These are phyloP conservation scores for Globisporangium alternatum DNA, from an alignment of 352 stramenopile genomes.

Conservation along the genomic window DNA sequence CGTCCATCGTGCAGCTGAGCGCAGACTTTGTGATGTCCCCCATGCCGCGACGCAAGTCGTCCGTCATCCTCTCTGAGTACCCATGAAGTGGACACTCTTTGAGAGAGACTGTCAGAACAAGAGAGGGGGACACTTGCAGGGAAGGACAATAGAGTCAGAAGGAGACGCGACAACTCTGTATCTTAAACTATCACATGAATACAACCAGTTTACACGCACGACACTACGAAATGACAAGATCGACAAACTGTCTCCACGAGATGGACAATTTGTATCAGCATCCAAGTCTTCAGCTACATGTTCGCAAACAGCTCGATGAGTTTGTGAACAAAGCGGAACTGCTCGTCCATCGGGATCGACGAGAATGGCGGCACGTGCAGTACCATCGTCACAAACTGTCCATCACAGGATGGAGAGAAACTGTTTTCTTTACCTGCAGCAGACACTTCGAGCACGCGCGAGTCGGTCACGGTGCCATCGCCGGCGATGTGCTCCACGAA, in stretches of 20 bases:
- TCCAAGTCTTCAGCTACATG: not conserved
- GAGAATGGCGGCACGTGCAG: conserved; percentile 4
- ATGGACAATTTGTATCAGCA: not conserved
- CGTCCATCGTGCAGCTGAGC: conserved; percentile 36
- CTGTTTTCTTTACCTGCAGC: not conserved
- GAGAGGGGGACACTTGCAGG: not conserved
- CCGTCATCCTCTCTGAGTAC: not conserved
- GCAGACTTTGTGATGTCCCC: conserved; percentile 35
- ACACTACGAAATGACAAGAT: not conserved
- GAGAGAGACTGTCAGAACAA: too few species aligned
- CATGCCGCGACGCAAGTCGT: conserved; percentile 19
- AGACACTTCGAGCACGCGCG: not conserved
- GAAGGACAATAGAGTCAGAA: conserved; percentile 5
- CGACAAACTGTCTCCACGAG: not conserved
- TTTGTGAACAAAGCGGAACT: conserved; percentile 1
- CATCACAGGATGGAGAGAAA: too few species aligned
- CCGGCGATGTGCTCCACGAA: conserved; percentile 1
- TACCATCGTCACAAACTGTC: conserved; percentile 4
- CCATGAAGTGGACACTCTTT: not conserved
- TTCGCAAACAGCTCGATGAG: not conserved
- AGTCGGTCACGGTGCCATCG: not conserved
- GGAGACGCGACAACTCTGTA: too few species aligned
- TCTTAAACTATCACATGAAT: not conserved
- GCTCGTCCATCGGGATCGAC: not conserved
- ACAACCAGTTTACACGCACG: not conserved